Conservation (phyloP, 148 eudicot genomes). For the Vaccinium macrocarpon region DNA sequence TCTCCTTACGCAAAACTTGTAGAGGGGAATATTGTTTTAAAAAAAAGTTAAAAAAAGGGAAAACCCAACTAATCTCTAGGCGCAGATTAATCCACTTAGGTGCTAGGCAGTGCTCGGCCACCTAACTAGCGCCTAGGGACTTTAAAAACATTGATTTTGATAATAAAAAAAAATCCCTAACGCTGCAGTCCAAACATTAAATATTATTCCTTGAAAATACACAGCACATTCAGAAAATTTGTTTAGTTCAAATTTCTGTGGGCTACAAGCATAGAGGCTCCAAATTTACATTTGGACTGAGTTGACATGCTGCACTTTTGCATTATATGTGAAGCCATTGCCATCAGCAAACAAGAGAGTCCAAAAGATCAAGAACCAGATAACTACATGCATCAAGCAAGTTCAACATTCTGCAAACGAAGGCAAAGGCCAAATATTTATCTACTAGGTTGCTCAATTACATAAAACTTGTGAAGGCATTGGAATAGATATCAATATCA, state of each 20-base stretch:
- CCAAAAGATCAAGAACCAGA: neutral
- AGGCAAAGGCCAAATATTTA: neutral
- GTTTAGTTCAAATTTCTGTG: neutral
- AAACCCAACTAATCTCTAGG: no score
- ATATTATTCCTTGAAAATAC: neutral
- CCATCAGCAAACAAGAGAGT: neutral
- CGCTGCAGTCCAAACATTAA: neutral
- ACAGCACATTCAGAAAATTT: neutral
- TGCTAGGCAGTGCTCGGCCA: no score
- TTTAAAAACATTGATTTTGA: neutral
- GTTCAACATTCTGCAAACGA: neutral
- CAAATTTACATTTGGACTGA: neutral
- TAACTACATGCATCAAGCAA: neutral
- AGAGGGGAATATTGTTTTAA: no score
- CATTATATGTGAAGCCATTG: neutral
- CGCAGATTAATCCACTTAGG: no score
- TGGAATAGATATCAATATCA: neutral
- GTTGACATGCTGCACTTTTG: constrained; percentile 6
- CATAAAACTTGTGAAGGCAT: neutral
- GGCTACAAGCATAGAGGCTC: neutral
- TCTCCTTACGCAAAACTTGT: no score
- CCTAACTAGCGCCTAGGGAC: no score
- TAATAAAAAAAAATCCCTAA: neutral
- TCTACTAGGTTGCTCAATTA: neutral
- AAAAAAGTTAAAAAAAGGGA: no score